Evolutionary conservation across 192 early-diverging fungal species (phyloP).

Genomic region (Coemansia sp.): DNA sequence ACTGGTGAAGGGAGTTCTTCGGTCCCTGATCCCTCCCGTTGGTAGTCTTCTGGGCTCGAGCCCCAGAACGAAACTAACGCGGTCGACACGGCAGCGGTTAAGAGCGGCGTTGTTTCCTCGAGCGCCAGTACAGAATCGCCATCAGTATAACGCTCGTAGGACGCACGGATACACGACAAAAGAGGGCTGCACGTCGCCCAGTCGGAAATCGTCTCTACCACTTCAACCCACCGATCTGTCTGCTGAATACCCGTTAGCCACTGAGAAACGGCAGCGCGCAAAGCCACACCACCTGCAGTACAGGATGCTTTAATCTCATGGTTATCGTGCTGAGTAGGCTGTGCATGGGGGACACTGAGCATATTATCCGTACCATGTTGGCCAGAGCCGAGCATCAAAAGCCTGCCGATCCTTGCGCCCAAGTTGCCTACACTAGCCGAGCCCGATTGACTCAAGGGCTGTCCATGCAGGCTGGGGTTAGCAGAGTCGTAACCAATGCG

Average conservation of each 20-base stretch:
- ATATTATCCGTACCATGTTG: neutral
- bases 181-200: conserved; percentile 41
- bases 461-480: neutral
- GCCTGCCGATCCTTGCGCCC: conserved; percentile 48
- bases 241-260: conserved; percentile 3
- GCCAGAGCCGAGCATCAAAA: conserved; percentile 28
- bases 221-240: conserved; percentile 25
- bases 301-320: neutral
- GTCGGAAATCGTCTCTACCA: conserved; percentile 37
- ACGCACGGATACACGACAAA: conserved; percentile 3
- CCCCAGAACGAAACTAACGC: conserved; percentile 21
- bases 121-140: neutral
- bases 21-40: neutral
- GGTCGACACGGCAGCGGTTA: neutral
- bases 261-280: neutral
- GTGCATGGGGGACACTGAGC: neutral
- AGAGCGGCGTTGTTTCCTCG: neutral
- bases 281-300: neutral
- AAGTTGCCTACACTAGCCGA: conserved; percentile 11
- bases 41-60: neutral
- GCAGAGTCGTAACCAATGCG: neutral
- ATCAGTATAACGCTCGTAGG: neutral
- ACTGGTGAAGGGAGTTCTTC: neutral
- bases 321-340: neutral
- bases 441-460: neutral